Evolutionary conservation across 148 eudicot genomes (phyloP).

Genomic region (Vaccinium corymbosum): DNA sequence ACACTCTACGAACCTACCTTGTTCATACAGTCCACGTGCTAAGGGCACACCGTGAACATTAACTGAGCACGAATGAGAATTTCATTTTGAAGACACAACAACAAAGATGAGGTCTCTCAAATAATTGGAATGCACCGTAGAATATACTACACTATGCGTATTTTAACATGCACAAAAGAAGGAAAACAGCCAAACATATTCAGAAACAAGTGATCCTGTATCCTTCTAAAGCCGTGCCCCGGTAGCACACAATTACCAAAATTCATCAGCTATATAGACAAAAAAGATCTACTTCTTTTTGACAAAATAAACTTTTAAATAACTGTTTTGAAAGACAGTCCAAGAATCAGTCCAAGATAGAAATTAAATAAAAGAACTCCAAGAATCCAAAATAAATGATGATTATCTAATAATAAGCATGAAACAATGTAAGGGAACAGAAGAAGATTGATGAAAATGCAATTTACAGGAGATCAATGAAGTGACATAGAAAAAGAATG

Average conservation of each 20-base stretch:
- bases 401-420: not conserved
- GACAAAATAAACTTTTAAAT: not conserved
- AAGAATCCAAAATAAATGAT: not conserved
- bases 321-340: not conserved
- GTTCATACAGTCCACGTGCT: not conserved
- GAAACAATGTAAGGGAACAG: not conserved
- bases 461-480: slow-evolving; percentile 3
- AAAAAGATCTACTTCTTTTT: not conserved
- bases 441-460: not conserved
- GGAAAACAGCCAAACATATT: not conserved
- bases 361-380: not conserved
- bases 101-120: not conserved
- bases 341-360: not conserved
- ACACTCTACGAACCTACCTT: not conserved
- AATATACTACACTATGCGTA: not conserved
- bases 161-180: not conserved
- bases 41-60: not conserved
- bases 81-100: not conserved
- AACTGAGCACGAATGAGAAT: not conserved
- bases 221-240: not conserved
- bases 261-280: not conserved
- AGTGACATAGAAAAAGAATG: not conserved
- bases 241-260: not conserved
- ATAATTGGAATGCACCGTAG: not conserved
- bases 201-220: not conserved